Evolutionary conservation across 2,329 filamentous ascomycete species (phyloP).

Genomic region (Podosphaera xanthii): DNA sequence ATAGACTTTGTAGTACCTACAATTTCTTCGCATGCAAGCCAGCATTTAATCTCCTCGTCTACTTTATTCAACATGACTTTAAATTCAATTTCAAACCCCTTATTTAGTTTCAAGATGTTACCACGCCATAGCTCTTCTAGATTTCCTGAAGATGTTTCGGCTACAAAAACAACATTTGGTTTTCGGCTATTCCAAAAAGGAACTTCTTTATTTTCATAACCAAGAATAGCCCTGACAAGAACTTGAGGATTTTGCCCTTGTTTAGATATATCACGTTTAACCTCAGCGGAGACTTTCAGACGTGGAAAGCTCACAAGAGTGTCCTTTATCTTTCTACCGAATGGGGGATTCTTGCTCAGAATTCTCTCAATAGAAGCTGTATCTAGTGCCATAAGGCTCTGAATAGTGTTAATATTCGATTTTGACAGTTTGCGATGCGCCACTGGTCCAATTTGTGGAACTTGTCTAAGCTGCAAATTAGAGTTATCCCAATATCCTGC

Average conservation of each 20-base stretch:
- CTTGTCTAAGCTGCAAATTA: constrained; percentile 59
- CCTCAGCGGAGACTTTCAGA: constrained; percentile 21
- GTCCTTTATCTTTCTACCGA: constrained; percentile 46
- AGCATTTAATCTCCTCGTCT: constrained; percentile 38
- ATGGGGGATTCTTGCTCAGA: constrained; percentile 61
- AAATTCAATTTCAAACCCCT: constrained; percentile 33
- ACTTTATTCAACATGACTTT: constrained; percentile 29
- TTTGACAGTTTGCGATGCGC: constrained; percentile 51
- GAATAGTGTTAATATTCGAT: constrained; percentile 48
- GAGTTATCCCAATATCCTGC: constrained; percentile 59
- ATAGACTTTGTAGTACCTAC: constrained; percentile 28
- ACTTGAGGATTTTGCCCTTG: constrained; percentile 26
- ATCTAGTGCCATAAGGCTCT: constrained; percentile 43
- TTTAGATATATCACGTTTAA: constrained; percentile 14
- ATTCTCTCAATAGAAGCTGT: constrained; percentile 53
- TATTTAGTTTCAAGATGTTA: constrained; percentile 40
- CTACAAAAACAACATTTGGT: constrained; percentile 51
- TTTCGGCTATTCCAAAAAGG: constrained; percentile 38
- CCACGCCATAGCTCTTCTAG: constrained; percentile 45
- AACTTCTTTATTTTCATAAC: constrained; percentile 45
- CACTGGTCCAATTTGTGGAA: constrained; percentile 55
- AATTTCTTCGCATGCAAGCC: constrained; percentile 69
- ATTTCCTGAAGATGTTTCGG: constrained; percentile 44
- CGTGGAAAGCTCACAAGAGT: constrained; percentile 46
- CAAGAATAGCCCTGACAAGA: constrained; percentile 41